Evolutionary conservation across 202 grass and related monocot genomes (phyloP).

Genomic region (Schoenoplectus tabernaemontani): DNA sequence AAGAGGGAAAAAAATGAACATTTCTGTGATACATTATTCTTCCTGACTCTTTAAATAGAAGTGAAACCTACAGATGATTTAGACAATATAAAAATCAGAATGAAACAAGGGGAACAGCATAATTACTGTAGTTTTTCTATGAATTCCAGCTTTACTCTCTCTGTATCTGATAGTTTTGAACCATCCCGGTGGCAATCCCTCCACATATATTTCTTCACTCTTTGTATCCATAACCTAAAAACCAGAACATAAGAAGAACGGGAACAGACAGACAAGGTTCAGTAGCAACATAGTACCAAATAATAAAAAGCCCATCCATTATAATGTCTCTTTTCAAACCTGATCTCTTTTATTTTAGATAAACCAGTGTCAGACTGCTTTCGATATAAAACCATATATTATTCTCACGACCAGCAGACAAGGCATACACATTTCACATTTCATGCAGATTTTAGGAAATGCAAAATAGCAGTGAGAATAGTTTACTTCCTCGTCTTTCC

Average conservation of each 20-base stretch:
- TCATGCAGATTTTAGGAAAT: background rate
- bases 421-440: too few species aligned
- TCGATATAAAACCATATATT: too few species aligned
- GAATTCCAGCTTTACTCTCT: background rate
- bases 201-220: background rate
- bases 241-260: background rate
- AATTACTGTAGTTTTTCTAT: background rate
- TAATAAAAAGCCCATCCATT: too few species aligned
- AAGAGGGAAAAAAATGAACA: background rate
- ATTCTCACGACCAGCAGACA: too few species aligned
- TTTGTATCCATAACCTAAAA: background rate
- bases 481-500: conserved; percentile 1
- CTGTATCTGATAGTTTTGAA: conserved; percentile 15
- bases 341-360: background rate
- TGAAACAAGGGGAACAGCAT: background rate
- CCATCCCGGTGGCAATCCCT: conserved; percentile 1
- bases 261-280: background rate
- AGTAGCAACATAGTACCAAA: background rate
- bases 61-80: background rate
- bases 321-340: background rate
- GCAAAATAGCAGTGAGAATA: background rate
- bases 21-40: background rate
- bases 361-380: too few species aligned
- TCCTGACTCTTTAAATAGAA: background rate
- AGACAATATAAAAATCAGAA: background rate